These are phyloP conservation scores for Linnemannia zychae DNA, from an alignment of 192 early-diverging fungal genomes.

Conservation along the genomic window DNA sequence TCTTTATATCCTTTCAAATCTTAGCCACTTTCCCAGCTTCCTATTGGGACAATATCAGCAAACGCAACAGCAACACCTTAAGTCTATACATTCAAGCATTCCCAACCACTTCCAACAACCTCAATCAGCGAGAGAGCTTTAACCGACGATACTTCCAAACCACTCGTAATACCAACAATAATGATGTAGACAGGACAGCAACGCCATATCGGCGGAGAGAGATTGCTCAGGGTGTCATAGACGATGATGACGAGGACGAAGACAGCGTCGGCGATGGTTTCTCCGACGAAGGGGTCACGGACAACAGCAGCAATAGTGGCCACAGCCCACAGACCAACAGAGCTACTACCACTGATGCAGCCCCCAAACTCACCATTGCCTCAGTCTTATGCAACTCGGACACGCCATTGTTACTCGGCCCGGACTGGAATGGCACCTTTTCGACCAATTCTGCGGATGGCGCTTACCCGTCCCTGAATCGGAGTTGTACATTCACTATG, in stretches of 20 bases:
- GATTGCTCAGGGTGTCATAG: constrained; percentile 22
- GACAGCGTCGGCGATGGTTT: neutral
- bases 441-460: constrained; percentile 42
- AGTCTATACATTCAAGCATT: neutral
- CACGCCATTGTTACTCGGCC: constrained; percentile 1
- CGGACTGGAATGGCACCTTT: constrained; percentile 38
- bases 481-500: constrained; percentile 34
- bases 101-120: neutral
- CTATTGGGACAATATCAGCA: neutral
- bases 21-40: neutral
- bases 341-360: neutral
- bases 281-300: neutral
- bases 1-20: constrained; percentile 9
- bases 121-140: neutral
- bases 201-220: constrained; percentile 12
- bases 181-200: neutral
- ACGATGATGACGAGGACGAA: neutral
- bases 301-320: neutral
- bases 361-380: constrained; percentile 2
- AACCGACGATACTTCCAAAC: neutral
- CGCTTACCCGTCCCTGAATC: constrained; percentile 21
- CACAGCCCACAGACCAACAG: constrained; percentile 4
- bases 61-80: neutral
- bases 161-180: neutral
- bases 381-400: constrained; percentile 22